These are phyloP conservation scores for Citrus mangshanensis DNA, from an alignment of 345 rosid species.

Conservation along the genomic window DNA sequence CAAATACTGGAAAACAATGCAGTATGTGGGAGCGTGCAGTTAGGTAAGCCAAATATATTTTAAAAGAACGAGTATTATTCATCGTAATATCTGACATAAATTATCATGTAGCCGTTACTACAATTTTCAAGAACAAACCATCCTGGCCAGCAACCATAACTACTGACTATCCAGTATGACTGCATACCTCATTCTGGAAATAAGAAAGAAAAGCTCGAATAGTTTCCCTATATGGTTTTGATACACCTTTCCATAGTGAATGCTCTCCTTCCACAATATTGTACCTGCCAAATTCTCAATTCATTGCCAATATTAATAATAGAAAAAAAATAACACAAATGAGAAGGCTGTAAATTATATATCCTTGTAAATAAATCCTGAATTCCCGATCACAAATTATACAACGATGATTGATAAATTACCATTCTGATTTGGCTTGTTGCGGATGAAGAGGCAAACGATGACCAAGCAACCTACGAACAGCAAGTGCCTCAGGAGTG, in stretches of 20 bases:
- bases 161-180: neutral
- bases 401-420: constrained; percentile 3
- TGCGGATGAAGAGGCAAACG: constrained; percentile 64
- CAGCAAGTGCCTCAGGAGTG: constrained; percentile 87
- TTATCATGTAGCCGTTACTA: neutral
- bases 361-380: neutral
- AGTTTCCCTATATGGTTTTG: constrained; percentile 90
- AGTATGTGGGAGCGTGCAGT: neutral
- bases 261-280: constrained; percentile 71
- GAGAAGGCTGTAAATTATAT: neutral
- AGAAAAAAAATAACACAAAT: neutral
- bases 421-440: constrained; percentile 88
- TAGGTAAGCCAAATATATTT: neutral
- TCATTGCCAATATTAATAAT: constrained; percentile 22
- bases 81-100: neutral
- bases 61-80: neutral
- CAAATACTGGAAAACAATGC: neutral
- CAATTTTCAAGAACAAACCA: neutral
- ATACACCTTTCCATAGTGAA: constrained; percentile 76
- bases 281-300: constrained; percentile 67
- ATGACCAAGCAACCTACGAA: constrained; percentile 82
- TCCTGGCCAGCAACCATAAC: neutral
- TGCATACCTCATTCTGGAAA: constrained; percentile 84
- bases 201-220: constrained; percentile 83
- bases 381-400: neutral